A percentile compares a stretch with the other conserved stretches of the same genome.
phyloP scores from a whole-genome alignment of 495 filamentous ascomycete species.

The Parathielavia hyrcaniae region DNA sequence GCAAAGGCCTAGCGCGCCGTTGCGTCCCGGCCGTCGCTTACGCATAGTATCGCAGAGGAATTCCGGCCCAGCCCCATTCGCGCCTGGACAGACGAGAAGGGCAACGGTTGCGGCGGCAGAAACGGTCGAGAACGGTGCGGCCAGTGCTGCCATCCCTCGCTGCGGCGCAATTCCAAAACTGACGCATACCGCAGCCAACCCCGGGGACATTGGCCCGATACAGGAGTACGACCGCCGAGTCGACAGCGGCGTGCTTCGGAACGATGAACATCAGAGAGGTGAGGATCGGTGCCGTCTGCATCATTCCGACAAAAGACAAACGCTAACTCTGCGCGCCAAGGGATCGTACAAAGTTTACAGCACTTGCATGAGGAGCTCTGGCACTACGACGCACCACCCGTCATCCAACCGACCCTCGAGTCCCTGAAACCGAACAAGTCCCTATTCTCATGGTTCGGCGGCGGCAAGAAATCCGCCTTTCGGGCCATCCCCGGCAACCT shows the following conservation, averaged over 20 bases:
- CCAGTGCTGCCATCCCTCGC: neutral
- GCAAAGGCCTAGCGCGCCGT: neutral
- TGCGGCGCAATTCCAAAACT: neutral
- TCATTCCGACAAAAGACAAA: neutral
- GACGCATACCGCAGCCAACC: constrained; percentile 18
- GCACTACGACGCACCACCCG: constrained; percentile 62
- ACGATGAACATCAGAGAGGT: constrained; percentile 91
- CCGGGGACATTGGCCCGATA: constrained; percentile 58
- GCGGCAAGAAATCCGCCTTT: constrained; percentile 30
- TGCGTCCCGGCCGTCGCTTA: neutral
- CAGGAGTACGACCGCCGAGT: constrained; percentile 83
- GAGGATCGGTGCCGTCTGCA: constrained; percentile 20
- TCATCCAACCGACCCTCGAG: constrained; percentile 71
- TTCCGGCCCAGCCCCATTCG: constrained; percentile 18
- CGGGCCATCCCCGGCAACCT: constrained; percentile 62
- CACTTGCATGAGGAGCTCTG: constrained; percentile 79
- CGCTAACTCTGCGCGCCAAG: constrained; percentile 36
- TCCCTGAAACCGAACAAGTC: constrained; percentile 61
- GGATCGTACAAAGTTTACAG: constrained; percentile 81
- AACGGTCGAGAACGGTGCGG: constrained; percentile 30
- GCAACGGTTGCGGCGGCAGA: constrained; percentile 32
- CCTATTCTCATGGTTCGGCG: constrained; percentile 64
- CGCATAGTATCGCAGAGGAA: constrained; percentile 7
- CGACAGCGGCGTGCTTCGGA: constrained; percentile 58
- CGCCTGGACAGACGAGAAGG: constrained; percentile 25